Conservation (phyloP, 2,329 filamentous ascomycete species). For the Curvularia lunata region DNA sequence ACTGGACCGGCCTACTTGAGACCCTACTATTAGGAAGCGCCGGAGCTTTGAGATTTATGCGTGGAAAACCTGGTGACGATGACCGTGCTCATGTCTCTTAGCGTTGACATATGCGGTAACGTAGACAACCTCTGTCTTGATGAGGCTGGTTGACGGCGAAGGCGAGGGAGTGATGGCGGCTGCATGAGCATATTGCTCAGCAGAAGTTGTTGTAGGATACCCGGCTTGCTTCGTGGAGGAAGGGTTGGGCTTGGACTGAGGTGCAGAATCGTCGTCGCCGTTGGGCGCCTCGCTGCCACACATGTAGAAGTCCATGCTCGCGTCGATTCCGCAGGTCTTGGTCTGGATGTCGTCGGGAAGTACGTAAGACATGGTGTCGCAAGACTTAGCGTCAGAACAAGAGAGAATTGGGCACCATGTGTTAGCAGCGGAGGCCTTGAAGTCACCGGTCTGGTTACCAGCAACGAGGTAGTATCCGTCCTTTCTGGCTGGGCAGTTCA, state of each 20-base stretch:
- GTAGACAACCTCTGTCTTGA: constrained; percentile 43
- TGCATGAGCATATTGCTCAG: constrained; percentile 20
- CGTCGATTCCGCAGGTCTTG: constrained; percentile 37
- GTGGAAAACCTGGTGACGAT: constrained; percentile 42
- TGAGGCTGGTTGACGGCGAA: constrained; percentile 2
- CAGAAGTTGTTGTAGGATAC: constrained; percentile 14
- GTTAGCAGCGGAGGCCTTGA: constrained; percentile 29
- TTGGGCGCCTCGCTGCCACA: constrained; percentile 40
- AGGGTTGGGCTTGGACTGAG: constrained; percentile 7
- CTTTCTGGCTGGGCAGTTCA: constrained; percentile 41
- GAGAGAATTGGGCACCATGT: constrained; percentile 43
- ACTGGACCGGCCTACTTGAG: background rate
- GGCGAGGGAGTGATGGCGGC: constrained; percentile 34
- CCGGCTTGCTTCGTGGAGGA: constrained; percentile 4
- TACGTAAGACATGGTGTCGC: constrained; percentile 43
- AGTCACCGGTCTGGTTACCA: constrained; percentile 27
- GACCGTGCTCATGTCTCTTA: constrained; percentile 41
- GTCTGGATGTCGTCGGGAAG: constrained; percentile 42
- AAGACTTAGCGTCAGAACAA: constrained; percentile 29
- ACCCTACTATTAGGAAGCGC: background rate
- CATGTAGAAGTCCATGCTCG: constrained; percentile 45
- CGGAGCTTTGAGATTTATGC: constrained; percentile 31
- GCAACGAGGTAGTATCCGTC: constrained; percentile 45
- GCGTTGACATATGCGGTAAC: constrained; percentile 44
- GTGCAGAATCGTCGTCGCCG: constrained; percentile 19